Conservation (phyloP, 257 asterid species). For the Linaria vulgaris region DNA sequence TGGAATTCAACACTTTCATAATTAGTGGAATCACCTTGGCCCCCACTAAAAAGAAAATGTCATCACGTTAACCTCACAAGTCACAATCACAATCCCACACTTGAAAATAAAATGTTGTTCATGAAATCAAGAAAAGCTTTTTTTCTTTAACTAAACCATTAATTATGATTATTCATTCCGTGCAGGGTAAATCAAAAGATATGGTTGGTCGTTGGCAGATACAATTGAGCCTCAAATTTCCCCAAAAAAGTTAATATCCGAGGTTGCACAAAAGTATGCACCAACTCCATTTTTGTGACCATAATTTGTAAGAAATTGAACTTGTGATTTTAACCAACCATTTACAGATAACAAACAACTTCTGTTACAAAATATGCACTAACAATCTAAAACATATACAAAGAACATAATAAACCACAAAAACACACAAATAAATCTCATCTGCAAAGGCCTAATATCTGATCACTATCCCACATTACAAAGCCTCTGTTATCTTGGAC, state of each 20-base stretch:
- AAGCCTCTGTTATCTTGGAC: slow-evolving; percentile 71
- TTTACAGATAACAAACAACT: slow-evolving; percentile 35
- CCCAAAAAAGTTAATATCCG: no score
- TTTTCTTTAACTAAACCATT: not conserved
- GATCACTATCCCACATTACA: slow-evolving; percentile 2
- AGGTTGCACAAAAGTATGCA: no score
- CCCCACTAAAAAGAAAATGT: not conserved
- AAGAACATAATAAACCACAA: slow-evolving; percentile 24
- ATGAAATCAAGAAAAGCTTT: no score
- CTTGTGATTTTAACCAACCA: slow-evolving; percentile 14
- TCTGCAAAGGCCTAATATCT: slow-evolving; percentile 14
- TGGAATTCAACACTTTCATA: no score
- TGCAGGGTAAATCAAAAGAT: not conserved
- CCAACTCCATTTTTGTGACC: no score
- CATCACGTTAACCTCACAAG: no score
- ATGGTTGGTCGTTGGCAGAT: not conserved
- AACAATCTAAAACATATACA: slow-evolving; percentile 35
- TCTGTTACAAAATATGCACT: slow-evolving; percentile 31
- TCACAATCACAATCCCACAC: no score
- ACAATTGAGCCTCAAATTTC: no score
- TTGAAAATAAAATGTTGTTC: not conserved
- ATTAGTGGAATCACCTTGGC: not conserved
- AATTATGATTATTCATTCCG: not conserved
- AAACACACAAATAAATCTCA: slow-evolving; percentile 26
- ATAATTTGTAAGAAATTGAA: not conserved